A percentile compares a stretch with the other conserved stretches of the same genome.
These are phyloP conservation scores for Zygnema circumcarinatum DNA, from an alignment of 139 green algal genomes.

Conservation along the genomic window DNA sequence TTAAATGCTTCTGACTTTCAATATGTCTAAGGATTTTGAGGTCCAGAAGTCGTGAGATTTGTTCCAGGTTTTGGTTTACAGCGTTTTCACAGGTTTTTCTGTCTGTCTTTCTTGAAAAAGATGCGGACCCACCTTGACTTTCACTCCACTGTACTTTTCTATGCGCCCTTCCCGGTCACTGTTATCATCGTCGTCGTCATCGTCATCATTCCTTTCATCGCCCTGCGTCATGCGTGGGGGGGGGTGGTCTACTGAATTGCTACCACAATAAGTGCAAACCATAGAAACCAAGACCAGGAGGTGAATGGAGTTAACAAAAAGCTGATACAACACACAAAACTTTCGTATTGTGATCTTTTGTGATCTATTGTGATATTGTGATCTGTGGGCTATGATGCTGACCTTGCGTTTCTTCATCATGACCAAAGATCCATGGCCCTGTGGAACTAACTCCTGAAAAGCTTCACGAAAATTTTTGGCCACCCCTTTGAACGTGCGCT, in stretches of 20 bases:
- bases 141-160: constrained; percentile 58
- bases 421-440: constrained; percentile 78
- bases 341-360: not conserved
- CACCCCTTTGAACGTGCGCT: constrained; percentile 97
- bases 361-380: not conserved
- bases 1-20: no score
- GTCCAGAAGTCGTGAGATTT: no score
- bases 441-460: constrained; percentile 91
- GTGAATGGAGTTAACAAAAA: not conserved
- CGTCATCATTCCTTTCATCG: constrained; percentile 45
- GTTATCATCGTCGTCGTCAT: constrained; percentile 52
- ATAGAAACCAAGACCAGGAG: no score
- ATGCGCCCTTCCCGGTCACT: constrained; percentile 18
- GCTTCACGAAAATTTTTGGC: constrained; percentile 93
- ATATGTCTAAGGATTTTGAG: no score
- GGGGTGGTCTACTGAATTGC: no score
- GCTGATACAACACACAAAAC: not conserved
- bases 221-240: no score
- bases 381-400: no score
- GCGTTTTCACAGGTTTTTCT: no score
- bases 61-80: no score
- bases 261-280: no score
- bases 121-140: constrained; percentile 65
- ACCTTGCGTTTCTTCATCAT: constrained; percentile 77
- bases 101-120: no score